These are phyloP conservation scores for Gautieria morchelliformis DNA, from an alignment of 768 basidiomycete genomes.

Conservation along the genomic window DNA sequence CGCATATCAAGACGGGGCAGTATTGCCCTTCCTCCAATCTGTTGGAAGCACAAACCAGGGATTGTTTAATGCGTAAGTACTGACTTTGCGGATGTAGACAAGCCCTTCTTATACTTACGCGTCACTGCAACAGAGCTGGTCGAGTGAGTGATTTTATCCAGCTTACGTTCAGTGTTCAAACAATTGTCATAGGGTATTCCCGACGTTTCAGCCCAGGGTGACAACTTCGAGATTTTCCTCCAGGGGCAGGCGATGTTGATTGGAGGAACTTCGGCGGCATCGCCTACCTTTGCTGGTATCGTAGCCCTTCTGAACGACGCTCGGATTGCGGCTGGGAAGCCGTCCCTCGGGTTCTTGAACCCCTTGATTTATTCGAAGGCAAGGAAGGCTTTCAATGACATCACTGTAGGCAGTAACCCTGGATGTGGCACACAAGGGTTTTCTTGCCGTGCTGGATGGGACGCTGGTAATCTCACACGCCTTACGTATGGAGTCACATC, in stretches of 20 bases:
- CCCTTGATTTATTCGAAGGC: conserved; percentile 41
- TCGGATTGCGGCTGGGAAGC: conserved; percentile 31
- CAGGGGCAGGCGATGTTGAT: not conserved
- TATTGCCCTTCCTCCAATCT: not conserved
- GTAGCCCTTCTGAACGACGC: conserved; percentile 40
- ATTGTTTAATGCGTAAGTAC: not conserved
- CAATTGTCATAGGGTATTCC: not conserved
- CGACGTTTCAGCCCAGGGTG: not conserved
- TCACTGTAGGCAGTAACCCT: conserved; percentile 45
- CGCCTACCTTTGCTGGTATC: conserved; percentile 45
- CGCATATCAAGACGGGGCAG: not conserved
- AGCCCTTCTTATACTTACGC: not conserved
- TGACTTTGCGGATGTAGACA: not conserved
- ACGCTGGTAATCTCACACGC: conserved; percentile 34
- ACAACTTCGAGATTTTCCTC: not conserved
- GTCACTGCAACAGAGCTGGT: not conserved
- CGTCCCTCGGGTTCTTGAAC: conserved; percentile 58
- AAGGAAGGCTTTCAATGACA: conserved; percentile 43
- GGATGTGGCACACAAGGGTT: conserved; percentile 60
- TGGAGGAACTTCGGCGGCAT: not conserved
- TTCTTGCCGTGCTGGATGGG: conserved; percentile 39
- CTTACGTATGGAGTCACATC: not conserved
- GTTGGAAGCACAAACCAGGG: conserved; percentile 2
- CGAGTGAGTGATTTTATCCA: not conserved
- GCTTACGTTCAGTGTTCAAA: not conserved